A percentile compares a stretch with the other conserved stretches of the same genome.
Conservation (phyloP, 2,329 filamentous ascomycete genomes). For the Pestalotiopsis sp. region DNA sequence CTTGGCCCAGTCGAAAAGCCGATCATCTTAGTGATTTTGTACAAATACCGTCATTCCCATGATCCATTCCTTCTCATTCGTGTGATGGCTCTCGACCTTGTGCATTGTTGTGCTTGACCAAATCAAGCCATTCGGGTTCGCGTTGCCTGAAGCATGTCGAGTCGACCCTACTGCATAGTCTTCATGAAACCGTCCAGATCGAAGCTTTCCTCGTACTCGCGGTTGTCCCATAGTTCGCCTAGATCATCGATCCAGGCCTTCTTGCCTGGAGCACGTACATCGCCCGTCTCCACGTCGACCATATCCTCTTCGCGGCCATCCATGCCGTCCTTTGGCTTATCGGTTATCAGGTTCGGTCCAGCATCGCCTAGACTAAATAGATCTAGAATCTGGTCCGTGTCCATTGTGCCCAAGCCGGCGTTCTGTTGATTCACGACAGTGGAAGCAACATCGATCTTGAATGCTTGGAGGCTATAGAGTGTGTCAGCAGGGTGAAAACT, state of each 20-base stretch:
- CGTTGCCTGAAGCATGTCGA: background rate
- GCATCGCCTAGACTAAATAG: slow-evolving; percentile 90
- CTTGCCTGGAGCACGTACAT: slow-evolving; percentile 92
- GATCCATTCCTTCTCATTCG: background rate
- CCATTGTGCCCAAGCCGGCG: slow-evolving; percentile 88
- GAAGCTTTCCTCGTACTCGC: slow-evolving; percentile 97
- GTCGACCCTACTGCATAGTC: slow-evolving; percentile 63
- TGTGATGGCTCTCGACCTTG: background rate
- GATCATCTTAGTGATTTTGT: background rate
- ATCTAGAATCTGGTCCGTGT: slow-evolving; percentile 96
- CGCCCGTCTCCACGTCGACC: slow-evolving; percentile 89
- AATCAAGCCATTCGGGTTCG: background rate
- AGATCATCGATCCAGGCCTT: slow-evolving; percentile 94
- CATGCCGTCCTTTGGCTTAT: slow-evolving; percentile 60
- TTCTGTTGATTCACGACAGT: slow-evolving; percentile 99
- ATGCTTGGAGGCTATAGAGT: slow-evolving; percentile 76
- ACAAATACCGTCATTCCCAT: background rate
- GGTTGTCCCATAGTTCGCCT: slow-evolving; percentile 95
- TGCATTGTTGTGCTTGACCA: background rate
- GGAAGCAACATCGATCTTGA: slow-evolving; percentile 98
- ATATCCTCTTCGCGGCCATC: slow-evolving; percentile 79
- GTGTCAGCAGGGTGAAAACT: slow-evolving; percentile 12
- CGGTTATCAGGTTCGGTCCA: slow-evolving; percentile 66
- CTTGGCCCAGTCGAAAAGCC: background rate
- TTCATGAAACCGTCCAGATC: slow-evolving; percentile 94